Percentiles rank a stretch among this genome's conserved stretches.
Conservation (phyloP, 306 rosid genomes). For the Fragaria ananassa region DNA sequence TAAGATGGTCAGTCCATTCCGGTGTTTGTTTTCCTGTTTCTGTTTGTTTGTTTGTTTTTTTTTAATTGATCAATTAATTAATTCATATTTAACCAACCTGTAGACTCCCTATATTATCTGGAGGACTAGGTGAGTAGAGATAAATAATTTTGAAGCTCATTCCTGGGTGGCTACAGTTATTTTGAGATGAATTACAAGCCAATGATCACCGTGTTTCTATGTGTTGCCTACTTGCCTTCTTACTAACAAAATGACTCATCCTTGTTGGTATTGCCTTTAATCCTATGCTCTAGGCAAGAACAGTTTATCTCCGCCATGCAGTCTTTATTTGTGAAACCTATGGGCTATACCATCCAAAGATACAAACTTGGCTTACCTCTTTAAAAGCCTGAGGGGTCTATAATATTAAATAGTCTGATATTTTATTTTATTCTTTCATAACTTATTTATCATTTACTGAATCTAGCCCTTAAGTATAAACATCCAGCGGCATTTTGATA, state of each 20-base stretch:
- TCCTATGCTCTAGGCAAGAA: not conserved
- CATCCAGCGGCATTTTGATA: not conserved
- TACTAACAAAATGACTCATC: not conserved
- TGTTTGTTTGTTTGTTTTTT: not conserved
- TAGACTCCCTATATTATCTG: not conserved
- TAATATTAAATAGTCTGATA: not conserved
- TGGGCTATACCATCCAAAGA: not conserved
- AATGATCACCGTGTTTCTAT: not conserved
- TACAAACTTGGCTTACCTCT: too few relatives aligned
- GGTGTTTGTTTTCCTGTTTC: not conserved
- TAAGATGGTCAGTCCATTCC: not conserved
- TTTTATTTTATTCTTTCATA: not conserved
- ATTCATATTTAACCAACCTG: not conserved
- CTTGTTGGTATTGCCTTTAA: not conserved
- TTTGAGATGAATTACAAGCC: not conserved
- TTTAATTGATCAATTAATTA: not conserved
- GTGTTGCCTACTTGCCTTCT: constrained; percentile 4
- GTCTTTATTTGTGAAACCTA: not conserved
- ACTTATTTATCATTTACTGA: not conserved
- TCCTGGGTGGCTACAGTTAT: not conserved
- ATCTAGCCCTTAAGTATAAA: not conserved
- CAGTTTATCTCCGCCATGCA: not conserved
- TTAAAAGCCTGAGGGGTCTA: not conserved
- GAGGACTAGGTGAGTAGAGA: constrained; percentile 1
- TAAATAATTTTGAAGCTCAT: not conserved